Evolutionary conservation across 139 green algal species (phyloP), one percentile per base, ranked within the genome.

Genomic region (Nannochloris sp.): DNA sequence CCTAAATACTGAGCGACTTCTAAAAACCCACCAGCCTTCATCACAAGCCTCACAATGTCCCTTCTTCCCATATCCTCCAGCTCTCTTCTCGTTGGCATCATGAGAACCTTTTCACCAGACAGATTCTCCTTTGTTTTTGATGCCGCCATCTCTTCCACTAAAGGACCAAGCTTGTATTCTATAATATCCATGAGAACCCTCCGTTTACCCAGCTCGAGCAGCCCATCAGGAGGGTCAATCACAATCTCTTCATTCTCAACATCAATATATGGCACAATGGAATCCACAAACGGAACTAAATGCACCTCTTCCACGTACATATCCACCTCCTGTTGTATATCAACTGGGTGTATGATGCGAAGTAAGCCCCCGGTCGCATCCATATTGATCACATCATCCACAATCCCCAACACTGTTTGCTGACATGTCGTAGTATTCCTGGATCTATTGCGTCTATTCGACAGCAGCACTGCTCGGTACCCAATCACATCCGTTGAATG

Each of bases 11-110:
- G 40, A 17, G 68, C 62, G 6, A 76, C 73, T 31, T 56, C 58
- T 12, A 76, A 49, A 45, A 76, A 79, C 33, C 73, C 73, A 6
- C 73, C 73, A 25, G 57, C 59, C 9, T 46, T 26, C 13, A 31
- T 44, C 9, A 79, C 49, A 3, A 57, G 17, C 28, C 36, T 46
- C 16, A 72, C 44, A 13, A 79, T 50, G 59, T 76, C 63, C 16
- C 37, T 44, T 17, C 51, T 23, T 3, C 73, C 73, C 6, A 57
- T 57, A 23, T 48, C 59, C 10, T 36, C 48, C 20, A 79, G 36
- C 33, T 65, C 17, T 28, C 33, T 33, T 12, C 33, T 56, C 13
- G 56, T 67, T 11, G 73, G 73, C 73, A 79, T 79, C 36, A 43
- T 56, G 16, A 37, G 16, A 16, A 64, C 6, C n/a, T 25, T 25